A percentile compares a stretch with the other conserved stretches of the same genome.
Conservation (phyloP, 805 yeast species). For the Ogataea degrootiae region DNA sequence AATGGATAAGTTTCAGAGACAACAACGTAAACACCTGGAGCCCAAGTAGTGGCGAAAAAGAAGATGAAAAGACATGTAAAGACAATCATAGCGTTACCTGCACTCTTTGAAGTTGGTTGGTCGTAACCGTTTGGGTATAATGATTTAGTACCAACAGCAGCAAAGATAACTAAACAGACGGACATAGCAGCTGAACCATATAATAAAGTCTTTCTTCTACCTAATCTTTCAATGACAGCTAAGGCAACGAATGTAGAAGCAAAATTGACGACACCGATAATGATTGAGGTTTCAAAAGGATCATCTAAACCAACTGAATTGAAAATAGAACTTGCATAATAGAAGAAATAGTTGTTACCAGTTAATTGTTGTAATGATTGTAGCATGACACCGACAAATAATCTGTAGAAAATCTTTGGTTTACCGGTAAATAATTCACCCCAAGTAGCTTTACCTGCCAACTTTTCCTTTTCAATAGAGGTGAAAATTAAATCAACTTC, state of each 20-base stretch:
- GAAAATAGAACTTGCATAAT: conserved; percentile 61
- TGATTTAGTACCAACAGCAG: conserved; percentile 53
- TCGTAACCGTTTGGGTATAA: conserved; percentile 38
- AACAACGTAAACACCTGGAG: conserved; percentile 63
- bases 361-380: conserved; percentile 61
- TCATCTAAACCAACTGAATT: conserved; percentile 52
- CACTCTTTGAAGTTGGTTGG: conserved; percentile 39
- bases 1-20: conserved; percentile 67
- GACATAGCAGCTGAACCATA: conserved; percentile 51
- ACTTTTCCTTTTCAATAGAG: conserved; percentile 55
- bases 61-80: conserved; percentile 60
- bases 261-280: conserved; percentile 54
- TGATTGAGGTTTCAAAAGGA: conserved; percentile 55
- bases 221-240: conserved; percentile 47
- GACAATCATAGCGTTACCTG: conserved; percentile 60
- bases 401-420: conserved; percentile 55
- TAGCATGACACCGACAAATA: conserved; percentile 52
- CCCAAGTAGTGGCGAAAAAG: conserved; percentile 74
- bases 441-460: conserved; percentile 67
- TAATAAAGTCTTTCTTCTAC: conserved; percentile 48
- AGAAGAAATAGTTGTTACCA: conserved; percentile 63
- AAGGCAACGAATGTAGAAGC: conserved; percentile 50
- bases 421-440: conserved; percentile 56
- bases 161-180: conserved; percentile 52
- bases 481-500: conserved; percentile 54